Base-by-base conservation (phyloP, 768 basidiomycete species). In the Pholiota microspora region DNA sequence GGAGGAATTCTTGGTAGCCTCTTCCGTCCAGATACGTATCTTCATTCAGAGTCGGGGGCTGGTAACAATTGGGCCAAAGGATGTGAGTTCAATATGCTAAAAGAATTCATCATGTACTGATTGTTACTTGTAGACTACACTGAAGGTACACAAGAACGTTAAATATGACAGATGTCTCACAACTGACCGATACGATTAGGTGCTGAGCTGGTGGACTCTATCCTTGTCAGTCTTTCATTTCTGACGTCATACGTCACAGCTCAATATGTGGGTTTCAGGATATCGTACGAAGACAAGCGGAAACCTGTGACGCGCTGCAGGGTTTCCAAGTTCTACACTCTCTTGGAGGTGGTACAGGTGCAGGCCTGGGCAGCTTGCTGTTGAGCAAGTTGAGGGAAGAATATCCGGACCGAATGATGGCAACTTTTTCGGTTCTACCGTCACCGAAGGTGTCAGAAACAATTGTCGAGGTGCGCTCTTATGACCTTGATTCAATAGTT, bases 31-130 rank as follows among this genome's bases (percentile, higher is more conserved):
- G 93, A 94, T 66, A 96, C 92, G 1, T 96, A 81, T 66, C 67
- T 94, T 45, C 80, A 82, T 32, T 79, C 84, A 1, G 72, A 79
- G 36, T 69, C 71, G 1, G 79, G 80, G n/a, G 81, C 94, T 0
- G 94, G 94, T 15, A 97, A 98, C 64, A 96, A 95, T 59, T 97
- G 92, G 90, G 94, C 93, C 13, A 96, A 97, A 73, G 92, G 91
- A 79, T 91, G 90, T 91, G 62, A 72, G 87, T 75, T 36, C 32
- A 36, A n/a, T 45, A 23, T 53, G 16, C 45, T 45, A 2, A 0
- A 58, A 50, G 18, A 32, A 24, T 16, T 47, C 27, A 31, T 58
- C 29, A 2, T 16, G 31, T 45, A 34, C 49, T 53, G 34, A 54
- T 47, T 29, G 36, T 21, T 54, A 1, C 44, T n/a, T 27, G 31